Evolutionary conservation across 1,284 basidiomycete species (phyloP).

Genomic region (Puccinia hordei): DNA sequence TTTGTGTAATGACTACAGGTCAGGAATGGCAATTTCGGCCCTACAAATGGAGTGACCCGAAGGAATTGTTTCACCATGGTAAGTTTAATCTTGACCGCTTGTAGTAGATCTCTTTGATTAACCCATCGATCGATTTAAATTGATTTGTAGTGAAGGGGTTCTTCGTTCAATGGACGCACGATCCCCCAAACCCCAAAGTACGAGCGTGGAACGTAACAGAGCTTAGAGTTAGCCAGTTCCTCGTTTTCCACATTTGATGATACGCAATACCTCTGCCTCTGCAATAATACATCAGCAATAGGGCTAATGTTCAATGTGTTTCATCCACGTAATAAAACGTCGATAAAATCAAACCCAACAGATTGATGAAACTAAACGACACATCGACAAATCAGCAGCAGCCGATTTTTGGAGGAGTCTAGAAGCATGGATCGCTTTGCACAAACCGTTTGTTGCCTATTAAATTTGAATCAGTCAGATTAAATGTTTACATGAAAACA

Average conservation of each 20-base stretch:
- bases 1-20: slow-evolving; percentile 95
- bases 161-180: slow-evolving; percentile 88
- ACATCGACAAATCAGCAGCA: slow-evolving; percentile 92
- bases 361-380: slow-evolving; percentile 85
- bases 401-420: slow-evolving; percentile 91
- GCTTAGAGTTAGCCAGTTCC: slow-evolving; percentile 69
- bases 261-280: slow-evolving; percentile 25
- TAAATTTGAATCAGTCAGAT: background rate
- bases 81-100: slow-evolving; percentile 54
- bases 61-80: slow-evolving; percentile 89
- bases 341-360: slow-evolving; percentile 57
- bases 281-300: background rate
- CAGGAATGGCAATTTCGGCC: slow-evolving; percentile 96
- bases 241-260: slow-evolving; percentile 23
- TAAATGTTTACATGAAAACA: background rate
- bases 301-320: background rate
- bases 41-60: slow-evolving; percentile 93
- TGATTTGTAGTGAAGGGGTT: slow-evolving; percentile 76
- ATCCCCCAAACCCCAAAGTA: slow-evolving; percentile 80
- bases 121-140: slow-evolving; percentile 34
- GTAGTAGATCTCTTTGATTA: slow-evolving; percentile 13
- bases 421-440: slow-evolving; percentile 77
- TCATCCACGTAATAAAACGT: background rate
- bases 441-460: slow-evolving; percentile 67
- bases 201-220: slow-evolving; percentile 96